Evolutionary conservation across 305 asterid species (phyloP).

Genomic region (Fraxinus angustifolia): DNA sequence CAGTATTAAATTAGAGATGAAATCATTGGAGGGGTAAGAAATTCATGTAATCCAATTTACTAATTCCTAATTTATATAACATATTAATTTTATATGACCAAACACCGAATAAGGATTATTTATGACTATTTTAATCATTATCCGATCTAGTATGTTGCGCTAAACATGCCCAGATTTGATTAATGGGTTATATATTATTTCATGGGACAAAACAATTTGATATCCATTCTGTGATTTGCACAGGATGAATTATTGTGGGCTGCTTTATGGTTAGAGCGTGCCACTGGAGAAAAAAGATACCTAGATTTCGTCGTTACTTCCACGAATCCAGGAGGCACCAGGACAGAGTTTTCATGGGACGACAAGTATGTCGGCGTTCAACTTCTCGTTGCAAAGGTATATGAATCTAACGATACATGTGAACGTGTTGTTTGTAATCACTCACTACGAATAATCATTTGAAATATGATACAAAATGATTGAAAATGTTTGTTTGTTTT

Average conservation of each 20-base stretch:
- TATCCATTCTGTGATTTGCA: neutral
- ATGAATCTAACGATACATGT: neutral
- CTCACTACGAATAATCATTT: too few species aligned
- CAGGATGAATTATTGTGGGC: conserved; percentile 83
- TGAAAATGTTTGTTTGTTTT: neutral
- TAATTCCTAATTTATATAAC: neutral
- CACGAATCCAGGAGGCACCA: conserved; percentile 36
- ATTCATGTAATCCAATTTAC: neutral
- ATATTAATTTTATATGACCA: too few species aligned
- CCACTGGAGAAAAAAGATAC: conserved; percentile 39
- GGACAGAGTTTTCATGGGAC: conserved; percentile 66
- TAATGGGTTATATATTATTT: neutral
- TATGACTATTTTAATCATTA: neutral
- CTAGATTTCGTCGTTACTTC: conserved; percentile 22
- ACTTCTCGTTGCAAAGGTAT: conserved; percentile 57
- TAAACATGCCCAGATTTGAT: neutral
- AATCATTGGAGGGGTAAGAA: neutral
- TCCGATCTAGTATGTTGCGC: neutral
- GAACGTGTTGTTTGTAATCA: neutral
- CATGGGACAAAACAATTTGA: neutral
- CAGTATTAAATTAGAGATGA: neutral
- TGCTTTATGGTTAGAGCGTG: conserved; percentile 63
- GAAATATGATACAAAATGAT: neutral
- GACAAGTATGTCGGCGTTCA: conserved; percentile 62
- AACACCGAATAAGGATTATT: too few species aligned